Evolutionary conservation across 2,329 filamentous ascomycete genomes (phyloP).

Genomic region (Aquanectria penicillioides): DNA sequence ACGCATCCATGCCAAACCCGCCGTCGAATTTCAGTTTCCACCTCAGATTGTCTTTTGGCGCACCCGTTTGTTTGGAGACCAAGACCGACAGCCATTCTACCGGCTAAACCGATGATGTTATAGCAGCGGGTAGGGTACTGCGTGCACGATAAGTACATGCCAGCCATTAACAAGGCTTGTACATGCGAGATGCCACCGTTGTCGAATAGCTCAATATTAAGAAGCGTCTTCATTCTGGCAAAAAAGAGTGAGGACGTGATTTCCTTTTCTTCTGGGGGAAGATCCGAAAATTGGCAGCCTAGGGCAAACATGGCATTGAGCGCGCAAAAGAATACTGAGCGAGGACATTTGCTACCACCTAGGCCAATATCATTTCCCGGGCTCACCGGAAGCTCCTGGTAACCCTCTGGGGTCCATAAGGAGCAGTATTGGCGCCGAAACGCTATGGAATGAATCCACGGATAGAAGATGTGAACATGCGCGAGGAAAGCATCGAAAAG

Average conservation of each 20-base stretch:
- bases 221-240: background rate
- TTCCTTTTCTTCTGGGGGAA: slow-evolving; percentile 4
- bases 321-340: background rate
- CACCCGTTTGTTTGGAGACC: background rate
- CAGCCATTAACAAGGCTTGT: background rate
- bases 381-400: background rate
- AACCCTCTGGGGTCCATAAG: background rate
- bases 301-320: slow-evolving; percentile 17
- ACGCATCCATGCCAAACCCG: slow-evolving; percentile 10
- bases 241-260: background rate
- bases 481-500: slow-evolving; percentile 2
- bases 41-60: background rate
- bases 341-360: background rate
- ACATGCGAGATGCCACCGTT: slow-evolving; percentile 3
- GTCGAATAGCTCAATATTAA: background rate
- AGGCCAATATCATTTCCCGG: background rate
- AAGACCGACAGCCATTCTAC: slow-evolving; percentile 12
- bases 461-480: slow-evolving; percentile 12
- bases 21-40: slow-evolving; percentile 2
- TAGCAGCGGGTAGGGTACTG: slow-evolving; percentile 13
- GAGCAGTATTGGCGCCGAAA: background rate
- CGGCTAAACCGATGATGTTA: slow-evolving; percentile 5
- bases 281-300: slow-evolving; percentile 6
- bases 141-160: slow-evolving; percentile 1
- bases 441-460: slow-evolving; percentile 5